Evolutionary conservation across 2,329 filamentous ascomycete species (phyloP), one percentile per base, ranked within the genome.

Genomic region (Biscogniauxia marginata): DNA sequence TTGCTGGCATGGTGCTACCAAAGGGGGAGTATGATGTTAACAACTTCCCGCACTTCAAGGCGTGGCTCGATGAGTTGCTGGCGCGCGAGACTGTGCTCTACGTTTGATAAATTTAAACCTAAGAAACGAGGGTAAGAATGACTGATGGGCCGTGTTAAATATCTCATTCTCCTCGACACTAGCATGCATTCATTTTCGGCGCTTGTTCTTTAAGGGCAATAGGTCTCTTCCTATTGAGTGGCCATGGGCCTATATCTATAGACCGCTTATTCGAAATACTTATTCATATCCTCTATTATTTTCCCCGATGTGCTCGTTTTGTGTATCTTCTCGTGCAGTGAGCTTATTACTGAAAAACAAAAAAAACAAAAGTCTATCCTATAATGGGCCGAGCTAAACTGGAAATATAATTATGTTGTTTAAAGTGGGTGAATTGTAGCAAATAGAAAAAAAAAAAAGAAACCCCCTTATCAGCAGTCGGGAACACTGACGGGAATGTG

Each of bases 401-500:
- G 13, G n/a, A 39, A n/a, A 3, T 6, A 11, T 5, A 7, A 39
- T 5, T 39, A 39, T 16, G 13, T 25, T 39, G 7, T n/a, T 39
- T 39, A 34, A 13, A 34, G 30, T 8, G n/a, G n/a, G n/a, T n/a
- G 3, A 5, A 16, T 39, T 16, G 30, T n/a, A 16, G 9, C 3
- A 39, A 4, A 8, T 3, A 9, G n/a, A 39, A 16, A n/a, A 39
- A 39, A 45, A 16, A 13, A 43, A 3, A 19, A 1, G 3, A 3
- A 39, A 30, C 8, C 8, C 8, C 11, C 30, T n/a, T 11, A 53
- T 70, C 61, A 80, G 50, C 78, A 80, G 60, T 80, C 78, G n/a
- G 78, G 78, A 24, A 80, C 78, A 58, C 78, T 80, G 50, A 80
- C 78, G 4, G 78, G 78, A 45, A 80, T 80, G 56, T 80, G 71